phyloP scores from a whole-genome alignment of 1,284 basidiomycete species.

The Pseudozyma flocculosa region DNA sequence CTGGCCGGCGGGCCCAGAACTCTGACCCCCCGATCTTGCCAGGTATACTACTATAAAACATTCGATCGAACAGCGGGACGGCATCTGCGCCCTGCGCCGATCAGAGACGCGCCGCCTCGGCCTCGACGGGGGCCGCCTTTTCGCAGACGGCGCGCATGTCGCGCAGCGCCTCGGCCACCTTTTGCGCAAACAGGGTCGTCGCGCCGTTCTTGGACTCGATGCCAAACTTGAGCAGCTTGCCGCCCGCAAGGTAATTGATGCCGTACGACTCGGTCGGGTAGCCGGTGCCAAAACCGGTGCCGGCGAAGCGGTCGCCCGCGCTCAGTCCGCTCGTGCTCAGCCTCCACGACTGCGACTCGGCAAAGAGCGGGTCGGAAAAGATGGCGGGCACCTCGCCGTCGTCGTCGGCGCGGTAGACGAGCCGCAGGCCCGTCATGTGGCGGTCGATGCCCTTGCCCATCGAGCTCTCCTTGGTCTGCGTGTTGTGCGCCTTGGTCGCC shows the following conservation, averaged over 20 bases:
- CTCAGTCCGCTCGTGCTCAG: slow-evolving; percentile 88
- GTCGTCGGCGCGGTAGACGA: slow-evolving; percentile 56
- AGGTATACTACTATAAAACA: no score
- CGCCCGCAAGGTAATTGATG: slow-evolving; percentile 70
- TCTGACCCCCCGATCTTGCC: no score
- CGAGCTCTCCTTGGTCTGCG: slow-evolving; percentile 75
- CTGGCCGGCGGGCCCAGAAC: no score
- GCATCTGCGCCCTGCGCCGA: no score
- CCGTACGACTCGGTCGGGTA: slow-evolving; percentile 44
- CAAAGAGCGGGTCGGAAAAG: slow-evolving; percentile 70
- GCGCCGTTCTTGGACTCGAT: slow-evolving; percentile 87
- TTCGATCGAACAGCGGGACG: no score
- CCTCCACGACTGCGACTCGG: slow-evolving; percentile 79
- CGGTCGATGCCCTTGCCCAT: slow-evolving; percentile 86
- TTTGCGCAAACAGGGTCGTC: slow-evolving; percentile 70
- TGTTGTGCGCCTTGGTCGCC: slow-evolving; percentile 74
- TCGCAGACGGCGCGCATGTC: slow-evolving; percentile 71
- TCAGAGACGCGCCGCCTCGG: slow-evolving; percentile 37
- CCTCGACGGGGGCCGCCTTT: slow-evolving; percentile 38
- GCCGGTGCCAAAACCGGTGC: slow-evolving; percentile 71
- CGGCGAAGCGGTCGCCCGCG: slow-evolving; percentile 81
- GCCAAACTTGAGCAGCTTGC: slow-evolving; percentile 84
- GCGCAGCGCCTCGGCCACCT: slow-evolving; percentile 69
- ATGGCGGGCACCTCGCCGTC: slow-evolving; percentile 45
- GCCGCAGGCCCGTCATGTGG: slow-evolving; percentile 81